These are phyloP conservation scores for Ogataea naganishii DNA, from an alignment of 805 yeast genomes.

Conservation along the genomic window DNA sequence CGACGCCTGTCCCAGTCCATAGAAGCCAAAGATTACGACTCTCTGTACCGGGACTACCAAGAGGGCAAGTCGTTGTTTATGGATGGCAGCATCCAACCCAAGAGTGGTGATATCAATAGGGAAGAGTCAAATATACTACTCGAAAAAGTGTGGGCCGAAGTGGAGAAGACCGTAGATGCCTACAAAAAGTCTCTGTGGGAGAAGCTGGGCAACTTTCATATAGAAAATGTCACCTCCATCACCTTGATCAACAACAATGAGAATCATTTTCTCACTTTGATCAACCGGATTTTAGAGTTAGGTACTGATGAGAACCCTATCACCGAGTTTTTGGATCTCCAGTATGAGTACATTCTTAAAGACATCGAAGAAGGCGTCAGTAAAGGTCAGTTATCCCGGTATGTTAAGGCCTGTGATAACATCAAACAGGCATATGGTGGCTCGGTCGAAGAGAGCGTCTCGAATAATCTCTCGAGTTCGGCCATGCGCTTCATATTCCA, in stretches of 20 bases:
- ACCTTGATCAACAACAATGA: constrained; percentile 6
- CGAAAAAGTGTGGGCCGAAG: constrained; percentile 46
- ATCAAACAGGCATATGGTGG: constrained; percentile 27
- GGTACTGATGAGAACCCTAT: constrained; percentile 60
- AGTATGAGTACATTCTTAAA: constrained; percentile 29
- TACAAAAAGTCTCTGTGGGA: constrained; percentile 51
- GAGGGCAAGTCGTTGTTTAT: constrained; percentile 28
- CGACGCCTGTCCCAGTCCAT: constrained; percentile 33
- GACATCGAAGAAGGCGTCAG: constrained; percentile 32
- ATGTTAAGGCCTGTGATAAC: constrained; percentile 29
- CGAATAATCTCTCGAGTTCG: constrained; percentile 13
- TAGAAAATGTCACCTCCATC: constrained; percentile 16
- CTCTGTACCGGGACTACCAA: constrained; percentile 47
- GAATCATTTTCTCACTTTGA: constrained; percentile 28
- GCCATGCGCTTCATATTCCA: constrained; percentile 18
- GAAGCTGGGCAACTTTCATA: constrained; percentile 26
- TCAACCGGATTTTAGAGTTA: constrained; percentile 51
- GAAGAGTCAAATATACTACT: constrained; percentile 30
- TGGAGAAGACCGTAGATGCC: constrained; percentile 41
- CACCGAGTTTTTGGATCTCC: constrained; percentile 49
- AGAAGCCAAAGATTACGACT: constrained; percentile 44
- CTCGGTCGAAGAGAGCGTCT: constrained; percentile 6
- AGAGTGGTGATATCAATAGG: constrained; percentile 11
- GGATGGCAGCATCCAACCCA: constrained; percentile 4
- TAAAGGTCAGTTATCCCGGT: constrained; percentile 29